Evolutionary conservation across 768 basidiomycete genomes (phyloP).

Genomic region (Rhizopogon vulgaris): DNA sequence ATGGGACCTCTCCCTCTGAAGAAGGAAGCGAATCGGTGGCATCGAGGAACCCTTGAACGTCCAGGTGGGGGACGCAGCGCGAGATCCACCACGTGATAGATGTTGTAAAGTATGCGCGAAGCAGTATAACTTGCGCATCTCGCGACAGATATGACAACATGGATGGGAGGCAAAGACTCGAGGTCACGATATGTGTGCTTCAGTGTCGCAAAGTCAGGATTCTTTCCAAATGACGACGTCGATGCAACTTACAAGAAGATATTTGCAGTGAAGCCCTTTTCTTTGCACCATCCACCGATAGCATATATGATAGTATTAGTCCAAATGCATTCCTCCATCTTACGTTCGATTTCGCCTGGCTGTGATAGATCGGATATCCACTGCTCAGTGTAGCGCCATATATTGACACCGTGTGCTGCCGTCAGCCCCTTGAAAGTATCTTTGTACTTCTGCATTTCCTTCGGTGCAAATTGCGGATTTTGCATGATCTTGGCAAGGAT

Average conservation of each 20-base stretch:
- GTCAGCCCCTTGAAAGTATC: conserved; percentile 11
- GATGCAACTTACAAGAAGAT: conserved; percentile 45
- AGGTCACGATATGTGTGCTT: conserved; percentile 26
- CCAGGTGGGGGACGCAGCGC: conserved; percentile 23
- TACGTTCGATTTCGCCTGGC: conserved; percentile 38
- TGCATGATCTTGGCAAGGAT: conserved; percentile 47
- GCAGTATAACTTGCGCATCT: conserved; percentile 16
- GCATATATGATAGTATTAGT: conserved; percentile 48
- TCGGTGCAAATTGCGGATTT: conserved; percentile 31
- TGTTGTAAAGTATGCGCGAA: conserved; percentile 23
- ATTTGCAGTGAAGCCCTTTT: conserved; percentile 33
- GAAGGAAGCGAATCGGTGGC: conserved; percentile 9
- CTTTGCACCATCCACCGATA: conserved; percentile 48
- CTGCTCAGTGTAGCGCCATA: conserved; percentile 22
- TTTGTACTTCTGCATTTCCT: conserved; percentile 10
- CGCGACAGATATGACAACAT: conserved; percentile 12
- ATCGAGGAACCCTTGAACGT: conserved; percentile 26
- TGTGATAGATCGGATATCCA: conserved; percentile 37
- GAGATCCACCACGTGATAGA: conserved; percentile 23
- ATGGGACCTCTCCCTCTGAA: conserved; percentile 1
- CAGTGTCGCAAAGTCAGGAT: background rate
- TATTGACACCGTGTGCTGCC: background rate
- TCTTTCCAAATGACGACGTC: background rate
- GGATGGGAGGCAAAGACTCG: conserved; percentile 23
- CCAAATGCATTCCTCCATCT: conserved; percentile 62